Evolutionary conservation across 2,329 filamentous ascomycete genomes (phyloP).

Genomic region (Calonectria fujianensis): DNA sequence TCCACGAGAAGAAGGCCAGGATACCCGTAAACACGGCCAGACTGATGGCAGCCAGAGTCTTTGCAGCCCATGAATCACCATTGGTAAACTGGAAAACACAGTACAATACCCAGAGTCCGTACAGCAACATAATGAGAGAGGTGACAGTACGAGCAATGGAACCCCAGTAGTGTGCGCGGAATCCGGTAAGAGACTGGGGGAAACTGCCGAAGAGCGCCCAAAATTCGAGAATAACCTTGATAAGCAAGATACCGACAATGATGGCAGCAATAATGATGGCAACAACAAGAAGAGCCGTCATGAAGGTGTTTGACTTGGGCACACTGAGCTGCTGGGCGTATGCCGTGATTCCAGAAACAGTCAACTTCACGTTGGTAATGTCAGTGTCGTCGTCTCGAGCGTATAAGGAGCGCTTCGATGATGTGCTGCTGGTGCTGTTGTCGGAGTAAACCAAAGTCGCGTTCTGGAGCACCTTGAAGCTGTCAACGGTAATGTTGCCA

Average conservation of each 20-base stretch:
- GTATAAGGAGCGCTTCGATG: conserved; percentile 69
- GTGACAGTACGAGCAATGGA: conserved; percentile 92
- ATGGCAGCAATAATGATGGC: conserved; percentile 90
- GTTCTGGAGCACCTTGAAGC: conserved; percentile 83
- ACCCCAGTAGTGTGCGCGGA: conserved; percentile 98
- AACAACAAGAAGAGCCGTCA: conserved; percentile 93
- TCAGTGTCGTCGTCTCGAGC: conserved; percentile 63
- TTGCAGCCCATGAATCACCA: conserved; percentile 96
- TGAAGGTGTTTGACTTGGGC: conserved; percentile 93
- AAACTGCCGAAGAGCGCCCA: conserved; percentile 95
- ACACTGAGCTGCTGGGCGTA: conserved; percentile 90
- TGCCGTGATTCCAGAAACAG: conserved; percentile 85
- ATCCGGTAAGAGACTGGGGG: conserved; percentile 85
- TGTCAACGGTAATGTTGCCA: conserved; percentile 89
- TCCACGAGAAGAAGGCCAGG: conserved; percentile 88
- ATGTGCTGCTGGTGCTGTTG: conserved; percentile 68
- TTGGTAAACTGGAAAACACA: conserved; percentile 96
- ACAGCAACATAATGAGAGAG: conserved; percentile 91
- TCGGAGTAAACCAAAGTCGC: conserved; percentile 83
- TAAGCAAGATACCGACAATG: conserved; percentile 88
- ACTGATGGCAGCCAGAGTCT: conserved; percentile 87
- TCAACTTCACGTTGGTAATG: conserved; percentile 62
- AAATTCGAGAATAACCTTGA: conserved; percentile 92
- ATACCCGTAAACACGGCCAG: conserved; percentile 87
- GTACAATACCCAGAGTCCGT: conserved; percentile 96